phyloP scores from a whole-genome alignment of 2,329 filamentous ascomycete species.

The Pseudogymnoascus sp. region DNA sequence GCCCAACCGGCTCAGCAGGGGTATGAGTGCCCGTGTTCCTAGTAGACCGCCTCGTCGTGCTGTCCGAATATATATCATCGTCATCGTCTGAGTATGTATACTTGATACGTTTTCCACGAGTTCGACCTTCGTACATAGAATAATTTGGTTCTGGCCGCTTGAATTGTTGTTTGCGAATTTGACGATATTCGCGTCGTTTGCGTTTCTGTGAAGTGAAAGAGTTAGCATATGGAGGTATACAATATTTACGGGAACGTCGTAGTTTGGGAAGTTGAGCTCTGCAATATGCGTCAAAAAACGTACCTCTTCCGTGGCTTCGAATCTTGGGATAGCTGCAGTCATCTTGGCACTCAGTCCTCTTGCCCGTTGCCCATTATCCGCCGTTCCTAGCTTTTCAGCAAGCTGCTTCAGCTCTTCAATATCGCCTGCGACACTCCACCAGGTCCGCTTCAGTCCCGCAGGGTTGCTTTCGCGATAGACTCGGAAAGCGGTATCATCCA shows the following conservation, averaged over 20 bases:
- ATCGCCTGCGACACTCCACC: slow-evolving; percentile 85
- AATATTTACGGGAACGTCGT: background rate
- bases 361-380: slow-evolving; percentile 74
- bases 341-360: slow-evolving; percentile 72
- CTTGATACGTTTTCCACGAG: slow-evolving; percentile 88
- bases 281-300: slow-evolving; percentile 21
- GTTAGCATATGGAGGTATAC: background rate
- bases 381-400: slow-evolving; percentile 64
- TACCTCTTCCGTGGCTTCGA: slow-evolving; percentile 89
- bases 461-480: slow-evolving; percentile 92
- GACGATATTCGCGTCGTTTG: slow-evolving; percentile 82
- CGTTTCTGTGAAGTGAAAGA: slow-evolving; percentile 58
- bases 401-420: slow-evolving; percentile 77
- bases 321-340: slow-evolving; percentile 68
- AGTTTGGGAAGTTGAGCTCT: background rate
- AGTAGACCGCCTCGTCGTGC: slow-evolving; percentile 53
- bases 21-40: slow-evolving; percentile 68
- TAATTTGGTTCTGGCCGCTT: slow-evolving; percentile 36
- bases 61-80: slow-evolving; percentile 56
- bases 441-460: slow-evolving; percentile 63
- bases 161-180: slow-evolving; percentile 56
- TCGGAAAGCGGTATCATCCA: slow-evolving; percentile 87
- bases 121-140: slow-evolving; percentile 91
- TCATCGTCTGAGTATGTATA: slow-evolving; percentile 90
- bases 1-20: slow-evolving; percentile 55